These are phyloP conservation scores for Tolypocladium paradoxum DNA, from an alignment of 2,329 filamentous ascomycete species.

Conservation along the genomic window DNA sequence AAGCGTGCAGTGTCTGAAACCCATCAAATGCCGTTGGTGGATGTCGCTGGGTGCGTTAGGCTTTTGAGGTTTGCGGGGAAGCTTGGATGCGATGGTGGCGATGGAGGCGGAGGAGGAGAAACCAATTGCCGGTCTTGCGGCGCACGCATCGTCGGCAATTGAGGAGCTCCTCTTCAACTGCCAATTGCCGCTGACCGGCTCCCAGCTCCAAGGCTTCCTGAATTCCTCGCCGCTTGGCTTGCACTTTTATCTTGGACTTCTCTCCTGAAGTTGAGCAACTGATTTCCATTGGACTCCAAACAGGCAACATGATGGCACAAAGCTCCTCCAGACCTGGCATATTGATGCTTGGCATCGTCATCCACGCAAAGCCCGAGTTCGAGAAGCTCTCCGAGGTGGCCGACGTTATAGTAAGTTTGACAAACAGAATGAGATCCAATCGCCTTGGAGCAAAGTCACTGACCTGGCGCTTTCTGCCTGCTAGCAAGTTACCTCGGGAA, in stretches of 20 bases:
- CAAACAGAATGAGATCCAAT: too few relatives aligned
- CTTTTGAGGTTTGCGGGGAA: conserved; percentile 2
- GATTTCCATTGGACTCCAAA: background rate
- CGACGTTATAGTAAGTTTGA: conserved; percentile 5
- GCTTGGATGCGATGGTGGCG: too few relatives aligned
- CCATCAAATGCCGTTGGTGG: background rate
- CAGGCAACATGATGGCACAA: background rate
- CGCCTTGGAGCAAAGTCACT: background rate
- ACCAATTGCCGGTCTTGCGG: background rate
- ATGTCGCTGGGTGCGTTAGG: background rate
- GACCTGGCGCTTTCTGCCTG: background rate
- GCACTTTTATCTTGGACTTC: background rate
- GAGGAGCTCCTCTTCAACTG: background rate
- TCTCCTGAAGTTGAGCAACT: background rate
- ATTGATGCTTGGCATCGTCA: conserved; percentile 9
- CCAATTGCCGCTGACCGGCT: background rate
- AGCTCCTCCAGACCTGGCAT: conserved; percentile 3
- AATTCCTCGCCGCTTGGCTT: background rate
- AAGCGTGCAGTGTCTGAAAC: background rate
- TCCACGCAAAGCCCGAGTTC: conserved; percentile 9
- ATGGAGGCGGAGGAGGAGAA: background rate
- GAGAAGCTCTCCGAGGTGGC: conserved; percentile 7
- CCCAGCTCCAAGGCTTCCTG: background rate
- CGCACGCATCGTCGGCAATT: background rate
- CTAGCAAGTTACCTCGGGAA: conserved; percentile 7